These are phyloP conservation scores for Epichloe glyceriae DNA, from an alignment of 2,329 filamentous ascomycete species.

Conservation along the genomic window DNA sequence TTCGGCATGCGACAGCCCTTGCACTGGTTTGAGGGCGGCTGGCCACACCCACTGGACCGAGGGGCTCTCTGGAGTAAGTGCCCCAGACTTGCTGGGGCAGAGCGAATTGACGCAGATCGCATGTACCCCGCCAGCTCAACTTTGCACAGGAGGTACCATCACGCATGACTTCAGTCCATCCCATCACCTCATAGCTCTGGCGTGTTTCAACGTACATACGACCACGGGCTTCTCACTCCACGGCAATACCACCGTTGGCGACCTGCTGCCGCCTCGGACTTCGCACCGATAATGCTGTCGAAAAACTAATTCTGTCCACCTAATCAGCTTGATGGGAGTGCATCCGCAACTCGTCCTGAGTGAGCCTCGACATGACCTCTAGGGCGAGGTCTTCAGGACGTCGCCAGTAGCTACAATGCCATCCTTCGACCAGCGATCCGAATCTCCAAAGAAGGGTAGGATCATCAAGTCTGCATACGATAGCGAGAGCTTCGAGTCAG, in stretches of 20 bases:
- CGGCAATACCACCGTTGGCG: neutral
- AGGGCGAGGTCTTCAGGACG: neutral
- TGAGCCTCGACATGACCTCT: constrained; percentile 6
- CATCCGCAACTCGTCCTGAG: neutral
- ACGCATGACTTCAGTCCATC: neutral
- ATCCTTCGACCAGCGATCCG: constrained; percentile 30
- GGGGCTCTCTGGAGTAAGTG: no score
- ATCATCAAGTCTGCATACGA: constrained; percentile 59
- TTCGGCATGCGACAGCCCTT: constrained; percentile 7
- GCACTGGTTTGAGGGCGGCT: neutral
- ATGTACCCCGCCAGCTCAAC: neutral
- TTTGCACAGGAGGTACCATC: neutral
- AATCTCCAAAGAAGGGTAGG: constrained; percentile 42
- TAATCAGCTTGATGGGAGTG: neutral
- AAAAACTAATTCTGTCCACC: neutral
- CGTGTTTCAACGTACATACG: neutral
- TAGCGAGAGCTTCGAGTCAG: constrained; percentile 75
- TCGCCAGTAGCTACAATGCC: constrained; percentile 26
- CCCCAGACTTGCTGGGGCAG: no score
- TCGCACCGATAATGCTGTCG: neutral
- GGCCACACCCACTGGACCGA: neutral
- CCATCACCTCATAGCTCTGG: neutral
- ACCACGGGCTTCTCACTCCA: neutral
- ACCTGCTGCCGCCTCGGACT: neutral
- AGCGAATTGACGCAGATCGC: no score